A percentile compares a stretch with the other conserved stretches of the same genome.
Evolutionary conservation across 2,329 filamentous ascomycete species (phyloP).

Genomic region (Proliferodiscus dingleyae): DNA sequence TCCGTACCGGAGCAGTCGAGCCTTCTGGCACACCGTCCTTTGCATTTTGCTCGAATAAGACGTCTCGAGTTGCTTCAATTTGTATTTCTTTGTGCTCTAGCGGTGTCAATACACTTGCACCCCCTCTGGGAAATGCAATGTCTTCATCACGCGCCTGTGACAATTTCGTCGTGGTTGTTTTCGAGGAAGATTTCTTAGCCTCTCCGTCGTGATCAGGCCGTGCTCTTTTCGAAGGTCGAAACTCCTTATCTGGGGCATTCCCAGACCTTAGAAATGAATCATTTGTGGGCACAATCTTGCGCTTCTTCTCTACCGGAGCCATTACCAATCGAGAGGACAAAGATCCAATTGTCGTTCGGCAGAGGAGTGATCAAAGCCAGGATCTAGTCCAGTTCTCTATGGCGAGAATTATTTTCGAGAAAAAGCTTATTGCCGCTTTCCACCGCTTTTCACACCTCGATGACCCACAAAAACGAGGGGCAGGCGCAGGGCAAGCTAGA

Average conservation of each 20-base stretch:
- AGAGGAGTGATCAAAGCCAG: too few species aligned
- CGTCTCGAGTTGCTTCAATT: constrained; percentile 87
- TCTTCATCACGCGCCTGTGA: constrained; percentile 69
- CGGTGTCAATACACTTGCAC: constrained; percentile 83
- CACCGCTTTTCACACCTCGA: too few species aligned
- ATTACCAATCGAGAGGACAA: constrained; percentile 14
- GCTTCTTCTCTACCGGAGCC: constrained; percentile 32
- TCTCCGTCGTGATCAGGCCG: constrained; percentile 23
- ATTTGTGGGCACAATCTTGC: constrained; percentile 30
- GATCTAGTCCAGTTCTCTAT: too few species aligned
- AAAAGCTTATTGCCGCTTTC: too few species aligned
- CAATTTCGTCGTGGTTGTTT: constrained; percentile 25
- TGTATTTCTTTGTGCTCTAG: constrained; percentile 96
- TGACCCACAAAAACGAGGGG: too few species aligned
- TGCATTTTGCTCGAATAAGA: constrained; percentile 71
- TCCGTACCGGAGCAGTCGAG: constrained; percentile 28
- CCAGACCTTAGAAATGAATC: constrained; percentile 30
- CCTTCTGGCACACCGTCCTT: constrained; percentile 33
- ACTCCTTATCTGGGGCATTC: constrained; percentile 22
- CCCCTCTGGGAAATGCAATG: constrained; percentile 85
- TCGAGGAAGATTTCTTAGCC: constrained; percentile 6
- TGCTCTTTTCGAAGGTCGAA: constrained; percentile 28
- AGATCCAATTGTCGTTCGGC: too few species aligned
- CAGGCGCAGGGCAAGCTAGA: too few species aligned
- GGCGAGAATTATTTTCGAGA: too few species aligned